phyloP scores from a whole-genome alignment of 2,329 filamentous ascomycete genomes.

The Paecilomyces fulvus region DNA sequence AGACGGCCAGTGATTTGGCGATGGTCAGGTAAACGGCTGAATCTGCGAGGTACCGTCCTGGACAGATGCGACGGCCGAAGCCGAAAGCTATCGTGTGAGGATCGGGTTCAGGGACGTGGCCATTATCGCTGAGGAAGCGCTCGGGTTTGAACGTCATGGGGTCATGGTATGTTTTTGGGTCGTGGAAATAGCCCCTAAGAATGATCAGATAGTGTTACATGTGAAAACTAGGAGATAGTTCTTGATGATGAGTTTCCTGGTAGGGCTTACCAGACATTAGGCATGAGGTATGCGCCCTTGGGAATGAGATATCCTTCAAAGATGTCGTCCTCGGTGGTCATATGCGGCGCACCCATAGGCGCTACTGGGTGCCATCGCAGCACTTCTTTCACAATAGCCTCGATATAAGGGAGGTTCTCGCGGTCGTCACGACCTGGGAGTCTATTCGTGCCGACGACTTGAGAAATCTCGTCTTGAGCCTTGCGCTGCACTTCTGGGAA shows the following conservation, averaged over 20 bases:
- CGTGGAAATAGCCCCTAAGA: slow-evolving; percentile 26
- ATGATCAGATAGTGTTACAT: neutral
- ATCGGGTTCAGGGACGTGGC: slow-evolving; percentile 18
- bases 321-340: slow-evolving; percentile 8
- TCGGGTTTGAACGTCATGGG: slow-evolving; percentile 29
- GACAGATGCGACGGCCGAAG: slow-evolving; percentile 25
- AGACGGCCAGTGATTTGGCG: slow-evolving; percentile 35
- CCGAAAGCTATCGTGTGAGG: slow-evolving; percentile 21
- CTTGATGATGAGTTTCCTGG: neutral
- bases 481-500: slow-evolving; percentile 41
- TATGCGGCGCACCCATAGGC: slow-evolving; percentile 13
- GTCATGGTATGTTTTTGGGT: slow-evolving; percentile 23
- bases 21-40: slow-evolving; percentile 26
- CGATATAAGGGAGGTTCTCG: slow-evolving; percentile 16
- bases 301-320: slow-evolving; percentile 13
- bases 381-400: slow-evolving; percentile 21
- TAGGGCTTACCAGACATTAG: slow-evolving; percentile 19
- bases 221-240: too few relatives aligned
- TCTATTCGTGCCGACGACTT: slow-evolving; percentile 17
- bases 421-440: slow-evolving; percentile 28
- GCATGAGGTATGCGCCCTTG: slow-evolving; percentile 21
- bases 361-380: slow-evolving; percentile 17
- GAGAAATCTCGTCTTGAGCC: slow-evolving; percentile 28
- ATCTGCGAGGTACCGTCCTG: slow-evolving; percentile 25
- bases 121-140: slow-evolving; percentile 20